Evolutionary conservation across 306 rosid genomes (phyloP), one percentile per base, ranked within the genome.

Genomic region (Prunus fruticosa): DNA sequence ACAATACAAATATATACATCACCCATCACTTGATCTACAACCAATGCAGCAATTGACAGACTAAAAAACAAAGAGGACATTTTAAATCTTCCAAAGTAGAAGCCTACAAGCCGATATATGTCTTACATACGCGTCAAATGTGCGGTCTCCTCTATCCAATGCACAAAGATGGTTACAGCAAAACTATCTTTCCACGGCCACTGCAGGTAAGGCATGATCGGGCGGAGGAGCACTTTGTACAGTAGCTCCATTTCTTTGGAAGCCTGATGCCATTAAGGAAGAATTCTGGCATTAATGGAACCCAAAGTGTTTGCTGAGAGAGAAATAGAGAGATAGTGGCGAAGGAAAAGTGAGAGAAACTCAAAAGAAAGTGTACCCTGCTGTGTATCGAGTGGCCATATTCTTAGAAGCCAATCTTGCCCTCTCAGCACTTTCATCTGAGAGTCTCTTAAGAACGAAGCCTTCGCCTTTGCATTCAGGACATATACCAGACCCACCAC

Each of bases 211-310:
- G 78, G 81, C 97, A 95, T 46, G 91, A 88, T 77, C 97, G 84
- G n/a, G 85, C 73, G 58, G 99, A 92, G 61, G 95, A 81, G 83
- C 98, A 94, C 65, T 90, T 94, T 72, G 96, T 88, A 34, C 97
- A 95, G 79, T 95, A 92, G 91, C 99, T 95, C 97, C 97, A 95
- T 76, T 94, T 95, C 88, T 89, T 92, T 61, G 97, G 97, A 86
- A 95, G 97, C 86, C 98, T 92, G 87, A 46, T n/a, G 51, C 32
- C 28, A 49, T 64, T 62, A 47, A 62, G 51, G 28, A 63, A 64
- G 12, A 82, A 67, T 23, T 19, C 18, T 34, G 51, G 14, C 18
- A 34, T 20, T 14, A 28, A 51, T 53, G 51, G 34, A 73, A 46
- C 15, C 69, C 0, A 66, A 84, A 66, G 67, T 52, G 43, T 6